Conservation (phyloP, 768 basidiomycete genomes). For the Trametes cubensis region DNA sequence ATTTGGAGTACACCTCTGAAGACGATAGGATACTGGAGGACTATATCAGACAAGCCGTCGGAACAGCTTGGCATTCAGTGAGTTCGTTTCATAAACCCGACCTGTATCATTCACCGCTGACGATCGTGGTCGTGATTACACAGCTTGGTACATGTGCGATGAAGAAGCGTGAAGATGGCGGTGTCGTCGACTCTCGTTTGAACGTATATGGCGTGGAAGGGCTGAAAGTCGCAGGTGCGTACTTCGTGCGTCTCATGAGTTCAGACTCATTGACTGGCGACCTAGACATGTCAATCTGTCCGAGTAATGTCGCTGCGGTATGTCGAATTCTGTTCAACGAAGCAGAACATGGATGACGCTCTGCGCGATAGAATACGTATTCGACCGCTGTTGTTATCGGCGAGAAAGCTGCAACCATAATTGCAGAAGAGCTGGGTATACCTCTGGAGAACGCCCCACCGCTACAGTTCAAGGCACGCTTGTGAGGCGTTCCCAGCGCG, state of each 20-base stretch:
- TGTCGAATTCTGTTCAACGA: neutral
- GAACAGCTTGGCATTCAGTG: conserved; percentile 41
- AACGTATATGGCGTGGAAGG: conserved; percentile 63
- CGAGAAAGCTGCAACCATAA: conserved; percentile 64
- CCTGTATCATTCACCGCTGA: neutral
- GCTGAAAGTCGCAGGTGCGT: conserved; percentile 44
- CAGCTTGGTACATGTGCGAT: conserved; percentile 70
- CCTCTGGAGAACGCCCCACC: neutral
- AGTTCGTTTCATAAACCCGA: neutral
- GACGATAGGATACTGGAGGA: conserved; percentile 40
- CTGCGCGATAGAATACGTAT: conserved; percentile 41
- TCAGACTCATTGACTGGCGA: neutral
- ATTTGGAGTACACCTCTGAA: conserved; percentile 37
- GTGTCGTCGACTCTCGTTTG: conserved; percentile 61
- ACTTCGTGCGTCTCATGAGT: neutral
- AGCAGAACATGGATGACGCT: too few relatives aligned
- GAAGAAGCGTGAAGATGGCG: conserved; percentile 60
- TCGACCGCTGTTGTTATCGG: conserved; percentile 50
- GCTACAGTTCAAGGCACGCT: too few relatives aligned
- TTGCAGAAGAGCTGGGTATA: conserved; percentile 54
- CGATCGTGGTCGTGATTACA: neutral
- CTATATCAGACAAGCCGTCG: conserved; percentile 32
- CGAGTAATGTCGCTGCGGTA: conserved; percentile 42
- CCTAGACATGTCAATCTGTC: conserved; percentile 43
- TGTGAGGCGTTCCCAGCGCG: too few relatives aligned